phyloP scores from a whole-genome alignment of 2,329 filamentous ascomycete species.

The Botryosphaeria agaves region DNA sequence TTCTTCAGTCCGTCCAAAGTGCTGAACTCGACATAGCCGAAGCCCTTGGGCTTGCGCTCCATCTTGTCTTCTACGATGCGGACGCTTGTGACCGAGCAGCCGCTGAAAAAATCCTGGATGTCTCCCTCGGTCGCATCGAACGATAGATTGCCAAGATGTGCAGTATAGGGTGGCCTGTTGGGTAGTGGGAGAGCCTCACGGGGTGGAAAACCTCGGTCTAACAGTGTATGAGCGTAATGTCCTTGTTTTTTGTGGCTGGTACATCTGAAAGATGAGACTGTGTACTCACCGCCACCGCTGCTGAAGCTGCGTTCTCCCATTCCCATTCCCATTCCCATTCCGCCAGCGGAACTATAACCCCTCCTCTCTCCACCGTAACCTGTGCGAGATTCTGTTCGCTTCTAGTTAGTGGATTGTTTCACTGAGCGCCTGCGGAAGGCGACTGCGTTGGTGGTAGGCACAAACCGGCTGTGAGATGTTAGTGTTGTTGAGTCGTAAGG shows the following conservation, averaged over 20 bases:
- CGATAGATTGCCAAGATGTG: constrained; percentile 89
- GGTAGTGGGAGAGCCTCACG: constrained; percentile 76
- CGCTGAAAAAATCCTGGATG: constrained; percentile 70
- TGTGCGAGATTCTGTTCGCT: constrained; percentile 21
- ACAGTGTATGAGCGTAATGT: too few species aligned
- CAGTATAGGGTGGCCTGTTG: constrained; percentile 84
- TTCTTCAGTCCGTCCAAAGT: constrained; percentile 79
- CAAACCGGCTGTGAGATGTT: too few species aligned
- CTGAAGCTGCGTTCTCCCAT: constrained; percentile 3
- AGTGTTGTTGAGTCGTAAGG: too few species aligned
- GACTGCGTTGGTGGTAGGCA: too few species aligned
- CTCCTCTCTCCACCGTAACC: constrained; percentile 32
- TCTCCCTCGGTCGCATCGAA: constrained; percentile 80
- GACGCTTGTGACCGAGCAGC: constrained; percentile 74
- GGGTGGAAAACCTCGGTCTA: too few species aligned
- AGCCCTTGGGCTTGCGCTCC: constrained; percentile 87
- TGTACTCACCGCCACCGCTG: too few species aligned
- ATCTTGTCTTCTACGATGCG: constrained; percentile 95
- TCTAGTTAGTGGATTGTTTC: constrained; percentile 8
- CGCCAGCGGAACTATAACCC: constrained; percentile 19
- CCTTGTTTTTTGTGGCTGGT: too few species aligned
- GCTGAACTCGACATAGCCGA: constrained; percentile 91
- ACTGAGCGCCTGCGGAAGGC: too few species aligned
- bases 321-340: too few species aligned
- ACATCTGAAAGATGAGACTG: too few species aligned